Conservation (phyloP, 2,329 filamentous ascomycete genomes). For the Aureobasidium musti region DNA sequence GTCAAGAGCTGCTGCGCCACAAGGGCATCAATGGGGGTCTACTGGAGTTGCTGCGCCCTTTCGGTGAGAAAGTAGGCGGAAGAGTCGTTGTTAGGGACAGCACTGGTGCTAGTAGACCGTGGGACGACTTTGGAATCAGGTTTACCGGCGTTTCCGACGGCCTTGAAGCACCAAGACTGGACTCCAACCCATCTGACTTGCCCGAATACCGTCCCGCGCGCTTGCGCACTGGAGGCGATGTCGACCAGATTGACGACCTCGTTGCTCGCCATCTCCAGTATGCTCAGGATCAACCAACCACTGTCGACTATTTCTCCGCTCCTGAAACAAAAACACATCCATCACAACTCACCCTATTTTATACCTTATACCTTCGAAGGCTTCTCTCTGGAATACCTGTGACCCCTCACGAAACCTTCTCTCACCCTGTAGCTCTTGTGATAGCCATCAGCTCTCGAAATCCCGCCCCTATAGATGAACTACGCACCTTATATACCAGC, state of each 20-base stretch:
- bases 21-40: conserved; percentile 85
- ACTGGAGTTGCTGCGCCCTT: conserved; percentile 83
- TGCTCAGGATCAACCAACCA: conserved; percentile 59
- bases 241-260: conserved; percentile 74
- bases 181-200: conserved; percentile 36
- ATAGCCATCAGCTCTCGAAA: conserved; percentile 94
- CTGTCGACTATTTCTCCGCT: conserved; percentile 49
- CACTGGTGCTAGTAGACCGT: conserved; percentile 75
- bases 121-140: conserved; percentile 87
- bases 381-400: conserved; percentile 77
- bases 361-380: conserved; percentile 79
- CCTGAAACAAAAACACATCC: conserved; percentile 36
- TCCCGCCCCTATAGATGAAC: conserved; percentile 77
- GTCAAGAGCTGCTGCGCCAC: conserved; percentile 72
- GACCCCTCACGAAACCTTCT: conserved; percentile 86
- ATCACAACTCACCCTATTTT: conserved; percentile 57
- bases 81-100: conserved; percentile 92
- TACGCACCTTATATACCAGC: conserved; percentile 79
- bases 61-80: conserved; percentile 83
- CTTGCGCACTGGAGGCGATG: conserved; percentile 52
- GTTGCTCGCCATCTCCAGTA: conserved; percentile 77
- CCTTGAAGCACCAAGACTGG: conserved; percentile 43
- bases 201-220: conserved; percentile 44
- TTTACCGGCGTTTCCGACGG: conserved; percentile 71
- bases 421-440: conserved; percentile 90